These are phyloP conservation scores for Zoysia matrella DNA, from an alignment of 202 grass and related monocot species.

Conservation along the genomic window DNA sequence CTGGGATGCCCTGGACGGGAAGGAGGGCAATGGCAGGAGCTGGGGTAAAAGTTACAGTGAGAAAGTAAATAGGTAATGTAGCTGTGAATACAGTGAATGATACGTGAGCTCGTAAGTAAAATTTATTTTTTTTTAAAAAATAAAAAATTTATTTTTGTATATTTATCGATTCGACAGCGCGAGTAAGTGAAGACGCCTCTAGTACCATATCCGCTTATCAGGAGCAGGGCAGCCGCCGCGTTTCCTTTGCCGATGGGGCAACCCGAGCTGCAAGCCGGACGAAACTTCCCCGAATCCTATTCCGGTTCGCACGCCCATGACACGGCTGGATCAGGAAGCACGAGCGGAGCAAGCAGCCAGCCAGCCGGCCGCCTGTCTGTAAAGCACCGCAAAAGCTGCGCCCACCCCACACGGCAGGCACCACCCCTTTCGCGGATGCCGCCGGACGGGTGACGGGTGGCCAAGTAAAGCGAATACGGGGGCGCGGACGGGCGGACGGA, in stretches of 20 bases:
- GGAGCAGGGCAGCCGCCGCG: background rate
- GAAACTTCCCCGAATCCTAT: constrained; percentile 39
- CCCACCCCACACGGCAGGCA: background rate
- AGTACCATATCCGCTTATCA: too few relatives aligned
- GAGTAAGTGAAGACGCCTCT: too few relatives aligned
- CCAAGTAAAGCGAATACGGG: too few relatives aligned
- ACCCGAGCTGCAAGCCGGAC: background rate
- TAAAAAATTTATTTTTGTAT: too few relatives aligned
- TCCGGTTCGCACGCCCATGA: constrained; percentile 16
- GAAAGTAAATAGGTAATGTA: too few relatives aligned
- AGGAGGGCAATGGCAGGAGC: too few relatives aligned
- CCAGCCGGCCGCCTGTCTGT: constrained; percentile 19
- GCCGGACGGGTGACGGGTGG: background rate
- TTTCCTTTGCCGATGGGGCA: constrained; percentile 26
- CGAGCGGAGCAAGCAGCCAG: background rate
- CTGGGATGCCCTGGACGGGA: background rate
- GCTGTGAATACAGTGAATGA: too few relatives aligned
- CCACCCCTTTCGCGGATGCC: constrained; percentile 30
- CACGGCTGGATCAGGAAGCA: background rate
- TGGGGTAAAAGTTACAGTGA: too few relatives aligned
- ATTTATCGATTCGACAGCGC: too few relatives aligned
- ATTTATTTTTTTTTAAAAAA: too few relatives aligned
- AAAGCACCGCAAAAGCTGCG: constrained; percentile 20
- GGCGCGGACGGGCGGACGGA: too few relatives aligned
- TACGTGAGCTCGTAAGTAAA: too few relatives aligned